Conservation (phyloP, 352 stramenopile species). For the Pelagophyceae sp. region DNA sequence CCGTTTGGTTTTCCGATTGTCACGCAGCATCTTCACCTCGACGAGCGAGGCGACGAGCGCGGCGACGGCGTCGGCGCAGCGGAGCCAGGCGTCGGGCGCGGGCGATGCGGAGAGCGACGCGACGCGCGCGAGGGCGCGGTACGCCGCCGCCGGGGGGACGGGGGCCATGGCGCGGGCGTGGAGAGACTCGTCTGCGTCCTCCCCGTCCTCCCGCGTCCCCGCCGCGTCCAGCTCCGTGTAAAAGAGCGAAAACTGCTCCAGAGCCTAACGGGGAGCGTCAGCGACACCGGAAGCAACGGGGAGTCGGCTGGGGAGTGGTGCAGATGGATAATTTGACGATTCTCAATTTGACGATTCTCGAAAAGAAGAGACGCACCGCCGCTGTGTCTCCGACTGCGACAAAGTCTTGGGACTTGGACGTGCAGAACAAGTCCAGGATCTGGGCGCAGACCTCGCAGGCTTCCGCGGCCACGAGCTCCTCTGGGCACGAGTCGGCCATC, state of each 20-base stretch:
- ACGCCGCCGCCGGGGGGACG: too few relatives aligned
- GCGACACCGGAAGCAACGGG: background rate
- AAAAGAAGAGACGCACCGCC: too few relatives aligned
- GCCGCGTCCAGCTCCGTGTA: background rate
- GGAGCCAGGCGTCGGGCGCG: background rate
- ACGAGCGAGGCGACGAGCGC: background rate
- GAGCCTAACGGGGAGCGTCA: background rate
- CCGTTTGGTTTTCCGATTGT: too few relatives aligned
- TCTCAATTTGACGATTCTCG: too few relatives aligned
- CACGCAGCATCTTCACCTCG: too few relatives aligned
- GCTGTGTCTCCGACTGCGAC: too few relatives aligned
- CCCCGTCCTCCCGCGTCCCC: background rate
- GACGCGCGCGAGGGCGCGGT: background rate
- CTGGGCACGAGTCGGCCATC: background rate
- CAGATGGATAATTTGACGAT: too few relatives aligned
- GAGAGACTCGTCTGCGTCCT: background rate
- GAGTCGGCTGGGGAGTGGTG: too few relatives aligned
- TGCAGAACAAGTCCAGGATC: background rate
- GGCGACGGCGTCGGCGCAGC: background rate
- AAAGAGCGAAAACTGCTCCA: constrained; percentile 5
- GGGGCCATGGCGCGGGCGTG: background rate
- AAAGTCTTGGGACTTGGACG: background rate
- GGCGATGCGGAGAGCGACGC: background rate
- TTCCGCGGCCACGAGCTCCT: background rate
- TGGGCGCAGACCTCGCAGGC: background rate